Evolutionary conservation across 2,329 filamentous ascomycete species (phyloP), one percentile per base, ranked within the genome.

Genomic region (Diplodia corticola): DNA sequence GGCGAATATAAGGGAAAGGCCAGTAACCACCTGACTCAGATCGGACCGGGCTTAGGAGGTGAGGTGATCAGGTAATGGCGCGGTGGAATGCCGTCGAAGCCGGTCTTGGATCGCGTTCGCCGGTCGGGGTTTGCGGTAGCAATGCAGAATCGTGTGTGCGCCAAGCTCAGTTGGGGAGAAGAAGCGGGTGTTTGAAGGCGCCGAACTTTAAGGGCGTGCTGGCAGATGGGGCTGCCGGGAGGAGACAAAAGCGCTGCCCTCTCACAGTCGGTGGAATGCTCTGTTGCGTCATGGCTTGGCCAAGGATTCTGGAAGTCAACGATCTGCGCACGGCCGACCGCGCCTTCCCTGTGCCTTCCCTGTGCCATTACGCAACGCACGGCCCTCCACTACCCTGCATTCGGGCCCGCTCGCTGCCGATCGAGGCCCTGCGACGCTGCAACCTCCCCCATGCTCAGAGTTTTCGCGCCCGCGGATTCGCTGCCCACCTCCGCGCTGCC

Each of bases 401-500:
- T 50, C 44, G 44, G 35, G 64, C 44, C 64, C 51, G 60, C 30
- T 20, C 60, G 17, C 46, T 63, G 60, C 60, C 64, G 64, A 65
- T 65, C 64, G 53, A 65, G 53, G 54, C 40, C 50, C 44, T 49
- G 55, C 44, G 13, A 61, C 57, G 57, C 40, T 61, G 57, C 57
- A 50, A 61, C 57, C 55, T 15, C 10, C 17, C 53, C 35, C 54
- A 59, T 40, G 20, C 35, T 49, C 57, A 61, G 26, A 61, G 24
- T 61, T 61, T 61, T 61, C 44, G 13, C 55, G 55, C 55, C 55
- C 55, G 37, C 37, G 37, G 55, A 59, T 59, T 59, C 37, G 44
- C 57, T 61, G 57, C 57, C 57, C 57, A 59, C 57, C 55, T 60
- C 26, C 55, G 55, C 37, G 37, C 84, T 90, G 67, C 85, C 88